Conservation (phyloP, 2,329 filamentous ascomycete species). For the Aspergillus sp. region DNA sequence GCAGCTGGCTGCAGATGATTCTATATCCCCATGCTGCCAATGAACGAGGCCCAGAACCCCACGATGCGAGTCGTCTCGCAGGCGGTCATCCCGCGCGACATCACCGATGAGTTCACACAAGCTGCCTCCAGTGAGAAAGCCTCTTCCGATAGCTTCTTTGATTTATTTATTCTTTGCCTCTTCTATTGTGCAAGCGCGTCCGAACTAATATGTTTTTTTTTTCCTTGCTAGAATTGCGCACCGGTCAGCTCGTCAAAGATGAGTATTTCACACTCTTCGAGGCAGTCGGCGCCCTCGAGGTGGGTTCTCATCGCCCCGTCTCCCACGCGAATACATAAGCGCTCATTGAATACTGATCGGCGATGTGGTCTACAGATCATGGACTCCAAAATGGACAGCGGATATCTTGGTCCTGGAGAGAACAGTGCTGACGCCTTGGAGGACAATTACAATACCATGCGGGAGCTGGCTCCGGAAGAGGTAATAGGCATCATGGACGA, state of each 20-base stretch:
- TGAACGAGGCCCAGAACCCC: slow-evolving; percentile 30
- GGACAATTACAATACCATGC: slow-evolving; percentile 73
- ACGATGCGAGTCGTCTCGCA: slow-evolving; percentile 34
- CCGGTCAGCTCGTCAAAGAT: slow-evolving; percentile 90
- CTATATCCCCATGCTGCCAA: slow-evolving; percentile 31
- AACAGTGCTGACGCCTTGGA: slow-evolving; percentile 60
- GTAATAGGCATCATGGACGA: slow-evolving; percentile 93
- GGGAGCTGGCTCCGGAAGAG: slow-evolving; percentile 69
- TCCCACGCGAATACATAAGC: not conserved
- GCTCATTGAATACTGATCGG: slow-evolving; percentile 14
- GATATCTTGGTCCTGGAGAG: slow-evolving; percentile 74
- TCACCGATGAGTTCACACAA: slow-evolving; percentile 55
- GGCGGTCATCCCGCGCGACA: slow-evolving; percentile 47
- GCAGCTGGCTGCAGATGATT: slow-evolving; percentile 26
- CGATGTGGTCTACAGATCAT: slow-evolving; percentile 68
- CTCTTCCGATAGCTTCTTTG: not conserved
- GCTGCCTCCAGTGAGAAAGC: slow-evolving; percentile 49
- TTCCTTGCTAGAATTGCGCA: slow-evolving; percentile 60
- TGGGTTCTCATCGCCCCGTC: slow-evolving; percentile 25
- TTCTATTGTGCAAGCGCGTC: not conserved
- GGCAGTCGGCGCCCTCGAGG: slow-evolving; percentile 74
- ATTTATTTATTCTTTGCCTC: no score
- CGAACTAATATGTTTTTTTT: slow-evolving; percentile 10
- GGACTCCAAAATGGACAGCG: slow-evolving; percentile 99
- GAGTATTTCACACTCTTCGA: slow-evolving; percentile 91